A percentile compares a stretch with the other conserved stretches of the same genome.
phyloP scores from a whole-genome alignment of 2,329 filamentous ascomycete species.

The Neofusicoccum parvum region DNA sequence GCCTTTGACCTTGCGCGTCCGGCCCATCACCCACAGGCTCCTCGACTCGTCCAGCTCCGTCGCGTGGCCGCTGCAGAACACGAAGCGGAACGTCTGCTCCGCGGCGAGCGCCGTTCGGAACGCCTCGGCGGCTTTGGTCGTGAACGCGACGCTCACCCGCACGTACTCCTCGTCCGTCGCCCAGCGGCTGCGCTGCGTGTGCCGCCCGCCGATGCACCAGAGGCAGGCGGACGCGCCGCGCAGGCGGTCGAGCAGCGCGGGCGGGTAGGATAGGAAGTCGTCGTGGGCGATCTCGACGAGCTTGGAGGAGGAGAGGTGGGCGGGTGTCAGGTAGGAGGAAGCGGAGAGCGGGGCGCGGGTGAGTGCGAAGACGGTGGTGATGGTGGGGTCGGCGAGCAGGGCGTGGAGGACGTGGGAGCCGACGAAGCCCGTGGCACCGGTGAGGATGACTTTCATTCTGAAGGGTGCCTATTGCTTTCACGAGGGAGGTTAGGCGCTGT shows the following conservation, averaged over 20 bases:
- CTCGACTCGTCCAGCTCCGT: neutral
- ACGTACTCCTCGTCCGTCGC: neutral
- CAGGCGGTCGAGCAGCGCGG: neutral
- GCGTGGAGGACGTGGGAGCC: constrained; percentile 22
- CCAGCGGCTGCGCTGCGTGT: constrained; percentile 6
- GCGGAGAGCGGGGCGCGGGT: neutral
- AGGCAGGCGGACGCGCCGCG: neutral
- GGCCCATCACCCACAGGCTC: neutral
- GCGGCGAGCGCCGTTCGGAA: neutral
- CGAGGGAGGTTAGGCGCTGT: no score
- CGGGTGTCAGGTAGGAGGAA: neutral
- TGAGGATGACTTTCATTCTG: constrained; percentile 21
- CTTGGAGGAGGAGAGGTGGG: neutral
- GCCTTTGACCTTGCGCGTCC: constrained; percentile 2
- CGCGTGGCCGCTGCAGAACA: neutral
- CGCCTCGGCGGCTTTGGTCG: neutral
- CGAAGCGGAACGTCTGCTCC: neutral
- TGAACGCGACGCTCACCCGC: constrained; percentile 1
- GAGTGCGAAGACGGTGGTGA: neutral
- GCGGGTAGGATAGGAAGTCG: neutral
- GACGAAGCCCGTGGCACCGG: constrained; percentile 25
- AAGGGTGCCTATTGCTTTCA: no score
- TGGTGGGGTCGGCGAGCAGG: constrained; percentile 10
- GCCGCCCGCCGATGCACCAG: neutral
- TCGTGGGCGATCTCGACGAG: neutral